Evolutionary conservation across 2,329 filamentous ascomycete species (phyloP), one percentile per base, ranked within the genome.

Genomic region (Claviceps pazoutovae): DNA sequence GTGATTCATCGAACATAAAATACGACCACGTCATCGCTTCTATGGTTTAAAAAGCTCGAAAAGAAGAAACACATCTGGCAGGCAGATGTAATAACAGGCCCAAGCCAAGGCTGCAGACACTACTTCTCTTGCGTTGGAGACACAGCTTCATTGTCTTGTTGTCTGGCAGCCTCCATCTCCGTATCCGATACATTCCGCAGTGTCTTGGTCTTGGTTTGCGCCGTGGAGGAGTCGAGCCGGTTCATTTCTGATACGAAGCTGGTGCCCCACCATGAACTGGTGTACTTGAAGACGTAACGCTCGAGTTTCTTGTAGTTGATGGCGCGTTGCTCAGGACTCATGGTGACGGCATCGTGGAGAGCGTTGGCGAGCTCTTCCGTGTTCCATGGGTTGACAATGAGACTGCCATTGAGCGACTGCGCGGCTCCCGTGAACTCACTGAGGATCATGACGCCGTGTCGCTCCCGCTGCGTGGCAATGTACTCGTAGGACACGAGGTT

Each of bases 331-430:
- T 95, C 90, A 17, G 89, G 82, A 50, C 84, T 84, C 88, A 97
- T 96, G 51, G 90, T 95, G 44, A 97, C 89, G n/a, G 91, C 88
- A 58, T 95, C 89, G 67, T 96, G 86, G 59, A 97, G 90, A 5
- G 90, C 88, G 61, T 89, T 87, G 42, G 91, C 90, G 39, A 97
- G 74, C 67, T 97, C 91, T 64, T 96, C 90, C 0, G 90, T 96
- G 66, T 97, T 97, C 93, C 93, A 98, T 1, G 93, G 93, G 68
- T 98, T 98, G 62, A 97, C 88, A 51, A 97, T 90, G 49, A 97
- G 75, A 59, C 87, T 89, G 55, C 91, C 91, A 59, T 95, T 96
- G 53, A 98, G 76, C 56, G 86, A 93, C 69, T 97, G 93, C 0
- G 93, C 91, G 7, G 93, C 93, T 44, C 93, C 93, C 0, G 93